Conservation (phyloP, 352 stramenopile species). For the Plasmopara viticola region DNA sequence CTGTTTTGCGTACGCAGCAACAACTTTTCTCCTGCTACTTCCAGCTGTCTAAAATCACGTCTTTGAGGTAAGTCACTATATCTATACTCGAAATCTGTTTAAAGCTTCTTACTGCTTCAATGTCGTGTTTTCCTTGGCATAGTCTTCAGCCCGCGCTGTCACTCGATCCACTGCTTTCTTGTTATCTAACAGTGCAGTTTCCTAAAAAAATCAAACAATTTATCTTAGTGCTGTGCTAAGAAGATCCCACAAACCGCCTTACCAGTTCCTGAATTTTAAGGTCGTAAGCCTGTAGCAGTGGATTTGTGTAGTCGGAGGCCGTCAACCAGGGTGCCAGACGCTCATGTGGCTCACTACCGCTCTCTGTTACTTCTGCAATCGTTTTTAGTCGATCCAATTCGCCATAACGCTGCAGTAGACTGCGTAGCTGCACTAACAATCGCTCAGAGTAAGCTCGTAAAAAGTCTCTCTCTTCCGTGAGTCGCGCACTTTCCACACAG, state of each 20-base stretch:
- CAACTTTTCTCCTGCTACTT: slow-evolving; percentile 44
- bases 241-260: slow-evolving; percentile 3
- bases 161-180: slow-evolving; percentile 58
- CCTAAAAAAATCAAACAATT: slow-evolving; percentile 18
- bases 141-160: slow-evolving; percentile 31
- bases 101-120: slow-evolving; percentile 46
- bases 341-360: slow-evolving; percentile 6
- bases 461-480: slow-evolving; percentile 61
- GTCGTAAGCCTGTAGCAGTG: slow-evolving; percentile 71
- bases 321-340: slow-evolving; percentile 56
- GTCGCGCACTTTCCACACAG: slow-evolving; percentile 34
- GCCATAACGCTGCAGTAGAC: slow-evolving; percentile 54
- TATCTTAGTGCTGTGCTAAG: background rate
- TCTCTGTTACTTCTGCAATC: slow-evolving; percentile 30
- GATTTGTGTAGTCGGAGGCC: slow-evolving; percentile 63
- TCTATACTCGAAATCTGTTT: background rate
- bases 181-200: slow-evolving; percentile 40
- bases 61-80: background rate
- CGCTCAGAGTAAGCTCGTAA: slow-evolving; percentile 61
- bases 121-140: slow-evolving; percentile 61
- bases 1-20: slow-evolving; percentile 46
- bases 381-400: slow-evolving; percentile 69
- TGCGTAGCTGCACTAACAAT: slow-evolving; percentile 51
- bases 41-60: slow-evolving; percentile 42
- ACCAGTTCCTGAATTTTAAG: slow-evolving; percentile 73